Conservation (phyloP, 23 red algal genomes). For the Porphyridium purpureum region DNA sequence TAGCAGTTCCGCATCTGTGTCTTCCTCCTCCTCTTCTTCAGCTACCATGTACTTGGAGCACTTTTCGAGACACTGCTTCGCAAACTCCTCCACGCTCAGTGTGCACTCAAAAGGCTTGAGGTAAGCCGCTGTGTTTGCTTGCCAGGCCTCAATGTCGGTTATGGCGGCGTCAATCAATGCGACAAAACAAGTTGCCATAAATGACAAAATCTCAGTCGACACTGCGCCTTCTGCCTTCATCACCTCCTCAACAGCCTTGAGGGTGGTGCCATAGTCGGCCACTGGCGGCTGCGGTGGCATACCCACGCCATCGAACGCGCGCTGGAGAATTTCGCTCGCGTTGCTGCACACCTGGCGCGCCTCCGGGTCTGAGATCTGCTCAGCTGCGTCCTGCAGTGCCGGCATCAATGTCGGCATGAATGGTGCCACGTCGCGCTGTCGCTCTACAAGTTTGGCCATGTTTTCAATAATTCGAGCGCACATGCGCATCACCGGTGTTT, state of each 20-base stretch:
- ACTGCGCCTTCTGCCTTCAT: neutral
- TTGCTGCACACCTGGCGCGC: slow-evolving; percentile 44
- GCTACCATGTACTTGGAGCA: slow-evolving; percentile 46
- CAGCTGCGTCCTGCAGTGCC: slow-evolving; percentile 51
- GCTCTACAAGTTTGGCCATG: slow-evolving; percentile 83
- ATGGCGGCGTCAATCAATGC: slow-evolving; percentile 39
- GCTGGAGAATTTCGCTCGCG: slow-evolving; percentile 36
- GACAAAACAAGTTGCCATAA: slow-evolving; percentile 12
- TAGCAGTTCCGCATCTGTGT: slow-evolving; percentile 56
- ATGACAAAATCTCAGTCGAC: slow-evolving; percentile 13
- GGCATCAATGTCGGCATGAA: slow-evolving; percentile 74
- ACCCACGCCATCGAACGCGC: slow-evolving; percentile 44
- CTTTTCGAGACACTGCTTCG: slow-evolving; percentile 16
- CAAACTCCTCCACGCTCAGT: slow-evolving; percentile 9
- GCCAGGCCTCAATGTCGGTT: slow-evolving; percentile 38
- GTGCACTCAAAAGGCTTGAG: neutral
- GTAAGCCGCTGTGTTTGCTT: slow-evolving; percentile 1
- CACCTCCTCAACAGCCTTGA: slow-evolving; percentile 19
- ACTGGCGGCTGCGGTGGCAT: slow-evolving; percentile 41
- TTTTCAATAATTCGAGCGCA: slow-evolving; percentile 70
- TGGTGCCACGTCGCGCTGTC: slow-evolving; percentile 34
- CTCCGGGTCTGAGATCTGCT: slow-evolving; percentile 75
- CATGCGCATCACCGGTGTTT: slow-evolving; percentile 57
- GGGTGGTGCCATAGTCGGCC: slow-evolving; percentile 16
- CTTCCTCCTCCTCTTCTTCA: slow-evolving; percentile 63